Percentiles rank a stretch among this genome's conserved stretches.
Evolutionary conservation across 2,329 filamentous ascomycete species (phyloP).

Genomic region (Fragosphaeria purpurea): DNA sequence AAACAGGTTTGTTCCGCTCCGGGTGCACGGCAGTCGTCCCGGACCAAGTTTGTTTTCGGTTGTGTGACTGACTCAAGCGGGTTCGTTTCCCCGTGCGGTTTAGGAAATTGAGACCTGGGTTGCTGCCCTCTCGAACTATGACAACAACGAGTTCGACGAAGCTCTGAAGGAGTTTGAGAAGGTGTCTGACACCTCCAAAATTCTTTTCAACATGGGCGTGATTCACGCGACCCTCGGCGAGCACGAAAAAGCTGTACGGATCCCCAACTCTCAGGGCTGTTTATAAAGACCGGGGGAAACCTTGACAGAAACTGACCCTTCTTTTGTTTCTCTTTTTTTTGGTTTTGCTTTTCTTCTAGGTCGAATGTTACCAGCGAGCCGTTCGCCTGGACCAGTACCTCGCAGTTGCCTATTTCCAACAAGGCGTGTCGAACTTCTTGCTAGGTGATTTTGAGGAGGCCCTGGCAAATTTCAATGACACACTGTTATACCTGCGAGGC

Average conservation of each 20-base stretch:
- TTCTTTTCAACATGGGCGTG: constrained; percentile 95
- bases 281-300: too few species aligned
- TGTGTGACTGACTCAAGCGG: not conserved
- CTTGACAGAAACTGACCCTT: too few species aligned
- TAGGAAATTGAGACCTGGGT: constrained; percentile 99
- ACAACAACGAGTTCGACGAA: constrained; percentile 95
- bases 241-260: constrained; percentile 83
- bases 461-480: constrained; percentile 97
- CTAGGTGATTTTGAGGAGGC: constrained; percentile 96
- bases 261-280: too few species aligned
- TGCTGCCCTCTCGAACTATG: constrained; percentile 78
- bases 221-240: constrained; percentile 95
- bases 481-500: constrained; percentile 82
- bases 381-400: constrained; percentile 89
- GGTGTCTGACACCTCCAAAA: constrained; percentile 94
- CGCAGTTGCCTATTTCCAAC: constrained; percentile 95
- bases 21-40: not conserved
- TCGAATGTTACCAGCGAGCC: constrained; percentile 89
- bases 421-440: constrained; percentile 95
- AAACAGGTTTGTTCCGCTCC: constrained; percentile 25
- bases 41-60: not conserved
- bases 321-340: not conserved
- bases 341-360: constrained; percentile 38
- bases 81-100: not conserved
- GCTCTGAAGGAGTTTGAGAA: constrained; percentile 72